A percentile compares a stretch with the other conserved stretches of the same genome.
These are phyloP conservation scores for Backusella tuberculispora DNA, from an alignment of 192 early-diverging fungal species.

Conservation along the genomic window DNA sequence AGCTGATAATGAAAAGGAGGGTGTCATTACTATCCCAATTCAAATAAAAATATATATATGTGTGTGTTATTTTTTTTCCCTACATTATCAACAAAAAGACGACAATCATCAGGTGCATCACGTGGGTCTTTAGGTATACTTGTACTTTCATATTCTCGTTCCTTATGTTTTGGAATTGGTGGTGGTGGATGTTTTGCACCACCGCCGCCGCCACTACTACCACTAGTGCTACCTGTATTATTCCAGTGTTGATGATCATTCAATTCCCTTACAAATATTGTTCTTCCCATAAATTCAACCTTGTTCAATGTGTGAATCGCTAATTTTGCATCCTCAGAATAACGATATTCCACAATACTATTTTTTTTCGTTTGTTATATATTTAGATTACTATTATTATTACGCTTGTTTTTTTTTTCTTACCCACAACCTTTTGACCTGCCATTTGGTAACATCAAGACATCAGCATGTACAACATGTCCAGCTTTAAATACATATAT, in stretches of 20 bases:
- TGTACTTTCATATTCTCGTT: slow-evolving; percentile 63
- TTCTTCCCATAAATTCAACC: slow-evolving; percentile 70
- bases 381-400: background rate
- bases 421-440: slow-evolving; percentile 68
- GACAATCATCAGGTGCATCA: slow-evolving; percentile 50
- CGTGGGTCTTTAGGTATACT: slow-evolving; percentile 39
- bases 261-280: slow-evolving; percentile 81
- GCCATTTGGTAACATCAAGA: slow-evolving; percentile 60
- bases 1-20: slow-evolving; percentile 50
- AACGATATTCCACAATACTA: slow-evolving; percentile 80
- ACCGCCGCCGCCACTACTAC: background rate
- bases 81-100: slow-evolving; percentile 71
- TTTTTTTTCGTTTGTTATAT: slow-evolving; percentile 20
- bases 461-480: slow-evolving; percentile 79
- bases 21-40: too few relatives aligned
- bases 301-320: slow-evolving; percentile 78
- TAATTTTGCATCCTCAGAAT: slow-evolving; percentile 74
- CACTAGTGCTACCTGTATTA: too few relatives aligned
- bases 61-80: background rate
- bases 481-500: slow-evolving; percentile 54
- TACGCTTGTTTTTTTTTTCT: background rate
- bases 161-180: slow-evolving; percentile 38
- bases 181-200: background rate
- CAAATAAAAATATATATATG: too few relatives aligned
- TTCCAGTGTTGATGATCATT: background rate